Percentiles rank a stretch among this genome's conserved stretches.
Evolutionary conservation across 192 early-diverging fungal genomes (phyloP).

Genomic region (Thoreauomyces humboldtii): DNA sequence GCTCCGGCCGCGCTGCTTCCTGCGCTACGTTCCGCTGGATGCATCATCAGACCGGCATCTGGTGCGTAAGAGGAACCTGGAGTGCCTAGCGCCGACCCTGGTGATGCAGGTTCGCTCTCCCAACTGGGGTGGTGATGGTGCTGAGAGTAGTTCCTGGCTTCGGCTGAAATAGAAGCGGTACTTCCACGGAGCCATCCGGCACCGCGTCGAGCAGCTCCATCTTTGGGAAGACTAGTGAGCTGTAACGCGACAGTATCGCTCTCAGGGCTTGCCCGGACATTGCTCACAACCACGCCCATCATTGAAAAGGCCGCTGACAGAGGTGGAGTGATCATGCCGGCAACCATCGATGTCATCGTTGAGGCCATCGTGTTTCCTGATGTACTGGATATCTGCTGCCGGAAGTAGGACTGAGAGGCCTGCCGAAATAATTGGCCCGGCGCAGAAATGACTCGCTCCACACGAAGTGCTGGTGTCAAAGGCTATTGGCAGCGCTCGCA

Average conservation of each 20-base stretch:
- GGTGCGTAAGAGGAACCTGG: too few relatives aligned
- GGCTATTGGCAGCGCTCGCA: too few relatives aligned
- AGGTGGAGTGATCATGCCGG: conserved; percentile 9
- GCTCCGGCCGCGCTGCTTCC: too few relatives aligned
- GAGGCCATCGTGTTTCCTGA: background rate
- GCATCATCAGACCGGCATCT: too few relatives aligned
- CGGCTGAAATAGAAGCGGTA: too few relatives aligned
- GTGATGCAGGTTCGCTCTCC: background rate
- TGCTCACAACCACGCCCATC: conserved; percentile 20
- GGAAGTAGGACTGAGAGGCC: conserved; percentile 2
- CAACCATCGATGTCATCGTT: conserved; percentile 1
- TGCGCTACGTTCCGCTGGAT: too few relatives aligned
- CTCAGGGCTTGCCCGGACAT: background rate
- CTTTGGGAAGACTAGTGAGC: conserved; percentile 16
- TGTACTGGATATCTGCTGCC: background rate
- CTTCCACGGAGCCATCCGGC: conserved; percentile 4
- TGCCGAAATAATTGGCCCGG: too few relatives aligned
- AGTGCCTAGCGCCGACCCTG: too few relatives aligned
- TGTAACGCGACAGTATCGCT: conserved; percentile 18
- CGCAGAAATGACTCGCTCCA: too few relatives aligned
- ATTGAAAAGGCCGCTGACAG: conserved; percentile 14
- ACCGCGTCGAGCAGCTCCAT: background rate
- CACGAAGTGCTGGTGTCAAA: too few relatives aligned
- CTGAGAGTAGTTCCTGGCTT: background rate
- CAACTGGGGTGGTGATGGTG: background rate